phyloP scores from a whole-genome alignment of 305 asterid genomes.

The Striga hermonthica region DNA sequence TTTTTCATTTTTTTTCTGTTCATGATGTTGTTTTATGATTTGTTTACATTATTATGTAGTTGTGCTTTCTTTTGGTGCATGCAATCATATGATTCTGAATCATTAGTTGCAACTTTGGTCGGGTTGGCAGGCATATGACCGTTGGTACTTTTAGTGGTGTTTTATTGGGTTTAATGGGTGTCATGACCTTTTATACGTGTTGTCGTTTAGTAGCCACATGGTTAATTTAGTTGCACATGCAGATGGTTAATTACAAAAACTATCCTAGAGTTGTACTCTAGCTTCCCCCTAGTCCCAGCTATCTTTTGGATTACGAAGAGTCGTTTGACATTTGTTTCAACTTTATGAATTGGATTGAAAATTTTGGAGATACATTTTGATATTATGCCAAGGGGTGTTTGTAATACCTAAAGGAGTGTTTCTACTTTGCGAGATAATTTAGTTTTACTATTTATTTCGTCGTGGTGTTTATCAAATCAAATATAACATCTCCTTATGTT shows the following conservation, averaged over 20 bases:
- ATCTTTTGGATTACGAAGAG: too few relatives aligned
- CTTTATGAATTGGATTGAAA: too few relatives aligned
- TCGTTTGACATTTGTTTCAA: too few relatives aligned
- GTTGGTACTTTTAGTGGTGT: neutral
- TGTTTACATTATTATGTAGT: neutral
- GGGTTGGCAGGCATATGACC: slow-evolving; percentile 6
- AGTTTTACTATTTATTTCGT: too few relatives aligned
- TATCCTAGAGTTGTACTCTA: too few relatives aligned
- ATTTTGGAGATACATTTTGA: too few relatives aligned
- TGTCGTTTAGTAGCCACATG: neutral
- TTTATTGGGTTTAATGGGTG: neutral
- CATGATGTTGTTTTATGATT: neutral
- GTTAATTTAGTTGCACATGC: neutral
- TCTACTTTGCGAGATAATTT: too few relatives aligned
- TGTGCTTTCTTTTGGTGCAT: neutral
- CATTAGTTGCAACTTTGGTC: neutral
- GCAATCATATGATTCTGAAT: slow-evolving; percentile 3
- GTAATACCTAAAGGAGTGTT: too few relatives aligned
- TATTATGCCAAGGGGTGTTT: too few relatives aligned
- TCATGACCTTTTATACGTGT: neutral
- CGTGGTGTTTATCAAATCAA: too few relatives aligned
- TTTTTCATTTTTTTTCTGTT: neutral
- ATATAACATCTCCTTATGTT: neutral
- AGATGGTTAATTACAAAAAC: too few relatives aligned
- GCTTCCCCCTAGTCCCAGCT: too few relatives aligned